These are phyloP conservation scores for Gynochthodes officinalis DNA, from an alignment of 257 asterid genomes.

Conservation along the genomic window DNA sequence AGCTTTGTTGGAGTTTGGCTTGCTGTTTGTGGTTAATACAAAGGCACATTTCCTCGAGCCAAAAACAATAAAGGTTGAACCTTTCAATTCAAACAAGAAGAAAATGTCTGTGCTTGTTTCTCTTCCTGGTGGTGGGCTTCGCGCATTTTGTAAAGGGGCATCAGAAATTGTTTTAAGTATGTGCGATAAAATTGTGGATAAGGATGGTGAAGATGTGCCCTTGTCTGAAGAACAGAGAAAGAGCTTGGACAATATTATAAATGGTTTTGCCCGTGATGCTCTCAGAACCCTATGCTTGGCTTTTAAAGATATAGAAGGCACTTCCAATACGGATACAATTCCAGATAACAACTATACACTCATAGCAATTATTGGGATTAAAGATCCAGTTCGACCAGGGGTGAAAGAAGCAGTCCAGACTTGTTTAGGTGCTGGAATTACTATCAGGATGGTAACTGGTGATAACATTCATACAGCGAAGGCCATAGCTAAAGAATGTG, in stretches of 20 bases:
- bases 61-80: slow-evolving; percentile 55
- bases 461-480: slow-evolving; percentile 80
- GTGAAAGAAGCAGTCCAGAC: slow-evolving; percentile 71
- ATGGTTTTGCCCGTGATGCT: slow-evolving; percentile 56
- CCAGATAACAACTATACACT: slow-evolving; percentile 59
- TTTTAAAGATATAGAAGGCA: slow-evolving; percentile 37
- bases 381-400: slow-evolving; percentile 77
- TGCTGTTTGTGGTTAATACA: slow-evolving; percentile 38
- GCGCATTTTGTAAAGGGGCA: slow-evolving; percentile 70
- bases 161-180: slow-evolving; percentile 53
- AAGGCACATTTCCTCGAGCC: slow-evolving; percentile 25
- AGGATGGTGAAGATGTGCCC: slow-evolving; percentile 44
- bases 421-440: slow-evolving; percentile 73
- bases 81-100: slow-evolving; percentile 71
- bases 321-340: slow-evolving; percentile 26
- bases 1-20: slow-evolving; percentile 62
- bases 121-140: slow-evolving; percentile 35
- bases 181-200: slow-evolving; percentile 52
- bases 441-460: slow-evolving; percentile 80
- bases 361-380: slow-evolving; percentile 64
- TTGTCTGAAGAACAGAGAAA: slow-evolving; percentile 49
- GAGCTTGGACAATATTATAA: slow-evolving; percentile 36
- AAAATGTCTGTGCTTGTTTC: slow-evolving; percentile 69
- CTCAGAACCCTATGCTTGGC: slow-evolving; percentile 77
- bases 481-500: slow-evolving; percentile 84